Base-by-base conservation (phyloP, 495 filamentous ascomycete genomes). In the Lepidopterella palustris region DNA sequence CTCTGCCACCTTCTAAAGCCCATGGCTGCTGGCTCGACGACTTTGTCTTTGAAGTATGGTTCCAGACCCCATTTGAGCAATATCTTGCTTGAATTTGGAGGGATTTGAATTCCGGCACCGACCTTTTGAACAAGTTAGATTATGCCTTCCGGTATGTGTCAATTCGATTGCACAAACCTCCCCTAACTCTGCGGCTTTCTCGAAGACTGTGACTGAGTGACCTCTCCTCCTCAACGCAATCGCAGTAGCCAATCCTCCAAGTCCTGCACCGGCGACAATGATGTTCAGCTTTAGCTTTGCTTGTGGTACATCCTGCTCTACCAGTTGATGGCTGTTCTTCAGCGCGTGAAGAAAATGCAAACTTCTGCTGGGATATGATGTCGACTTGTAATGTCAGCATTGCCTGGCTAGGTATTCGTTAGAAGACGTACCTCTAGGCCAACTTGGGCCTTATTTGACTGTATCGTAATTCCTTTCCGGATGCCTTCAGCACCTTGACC, bases 241-340 rank as follows among this genome's bases (percentile, higher is more conserved):
- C 9, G 80, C 75, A 21, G 76, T 74, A 29, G 78, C 71, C 10
- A 83, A 63, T 27, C 80, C 80, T 9, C 80, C 79, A 0, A 82
- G 66, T 0, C 79, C 80, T 23, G 77, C 80, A 2, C 80, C 80
- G 15, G 79, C 73, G 54, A 82, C 61, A 35, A 76, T 58, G 52
- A 84, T 70, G 28, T 74, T 73, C 9, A 82, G 65, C 53, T 26
- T 39, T 18, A 64, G 15, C 21, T 45, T 45, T 25, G 57, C 62
- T 53, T 57, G 57, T 10, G 27, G 18, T 48, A 18, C 24, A 21
- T 26, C 47, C 42, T 25, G 45, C 29, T n/a, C 6, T 20, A 13
- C 35, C 18, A 11, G 10, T 15, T 3, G 35, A 3, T n/a, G n/a
- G 10, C 35, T 18, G 13, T 42, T 42, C 3, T 42, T 42, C 9